These are phyloP conservation scores for Xerocomus amazonicus DNA, from an alignment of 1,284 basidiomycete genomes.

Conservation along the genomic window DNA sequence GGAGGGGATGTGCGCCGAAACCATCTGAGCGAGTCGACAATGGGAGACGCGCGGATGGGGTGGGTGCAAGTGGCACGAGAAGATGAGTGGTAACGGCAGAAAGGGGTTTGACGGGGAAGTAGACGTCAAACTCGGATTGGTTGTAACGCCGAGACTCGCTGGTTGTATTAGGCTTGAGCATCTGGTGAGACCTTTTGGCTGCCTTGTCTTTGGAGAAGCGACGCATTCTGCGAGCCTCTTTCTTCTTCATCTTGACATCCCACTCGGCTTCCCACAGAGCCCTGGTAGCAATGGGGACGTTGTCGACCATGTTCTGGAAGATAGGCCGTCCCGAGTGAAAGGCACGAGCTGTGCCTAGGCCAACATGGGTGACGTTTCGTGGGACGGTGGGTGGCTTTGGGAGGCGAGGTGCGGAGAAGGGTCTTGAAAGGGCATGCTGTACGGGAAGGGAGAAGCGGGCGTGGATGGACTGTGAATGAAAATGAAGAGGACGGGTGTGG, in stretches of 20 bases:
- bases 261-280: constrained; percentile 69
- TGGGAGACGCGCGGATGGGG: constrained; percentile 60
- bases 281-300: constrained; percentile 66
- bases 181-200: constrained; percentile 28
- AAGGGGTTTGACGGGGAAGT: constrained; percentile 46
- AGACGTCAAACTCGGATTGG: constrained; percentile 52
- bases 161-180: constrained; percentile 35
- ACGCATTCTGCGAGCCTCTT: constrained; percentile 38
- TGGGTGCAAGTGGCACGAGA: constrained; percentile 70
- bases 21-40: constrained; percentile 37
- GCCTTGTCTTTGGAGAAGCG: constrained; percentile 28
- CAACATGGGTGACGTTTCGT: constrained; percentile 57
- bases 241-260: constrained; percentile 51
- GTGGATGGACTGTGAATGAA: constrained; percentile 37
- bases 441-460: constrained; percentile 49
- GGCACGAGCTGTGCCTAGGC: constrained; percentile 66
- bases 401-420: constrained; percentile 45
- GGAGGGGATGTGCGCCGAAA: constrained; percentile 37
- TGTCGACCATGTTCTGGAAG: constrained; percentile 73
- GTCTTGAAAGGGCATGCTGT: constrained; percentile 44
- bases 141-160: constrained; percentile 10
- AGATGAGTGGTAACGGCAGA: constrained; percentile 60
- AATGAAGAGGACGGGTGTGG: constrained; percentile 35
- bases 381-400: constrained; percentile 53
- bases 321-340: constrained; percentile 68